phyloP scores from a whole-genome alignment of 352 stramenopile species.

The Phytophthora meadii region DNA sequence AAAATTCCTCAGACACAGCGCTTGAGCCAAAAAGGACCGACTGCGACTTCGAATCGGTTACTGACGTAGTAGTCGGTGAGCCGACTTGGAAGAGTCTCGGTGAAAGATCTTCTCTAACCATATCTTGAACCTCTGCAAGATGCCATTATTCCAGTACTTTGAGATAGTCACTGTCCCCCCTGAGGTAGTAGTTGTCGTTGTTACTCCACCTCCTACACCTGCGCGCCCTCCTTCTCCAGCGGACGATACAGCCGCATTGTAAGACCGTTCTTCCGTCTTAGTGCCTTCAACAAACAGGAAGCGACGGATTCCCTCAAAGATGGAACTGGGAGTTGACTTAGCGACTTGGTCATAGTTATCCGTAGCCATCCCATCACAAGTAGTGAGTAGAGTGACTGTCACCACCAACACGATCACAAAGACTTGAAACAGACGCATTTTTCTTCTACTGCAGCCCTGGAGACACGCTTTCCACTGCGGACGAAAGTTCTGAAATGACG shows the following conservation, averaged over 20 bases:
- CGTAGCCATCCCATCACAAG: not conserved
- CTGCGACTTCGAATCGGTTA: too few relatives aligned
- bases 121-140: constrained; percentile 10
- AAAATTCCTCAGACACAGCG: too few relatives aligned
- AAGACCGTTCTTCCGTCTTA: constrained; percentile 6
- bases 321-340: not conserved
- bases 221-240: constrained; percentile 17
- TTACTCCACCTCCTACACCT: constrained; percentile 9
- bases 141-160: constrained; percentile 23
- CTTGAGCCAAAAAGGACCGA: too few relatives aligned
- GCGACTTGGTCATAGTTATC: not conserved
- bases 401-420: constrained; percentile 5
- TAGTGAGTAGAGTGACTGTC: not conserved
- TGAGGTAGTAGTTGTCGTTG: not conserved
- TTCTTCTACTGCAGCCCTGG: not conserved
- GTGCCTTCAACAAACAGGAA: constrained; percentile 1
- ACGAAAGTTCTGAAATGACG: constrained; percentile 12
- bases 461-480: not conserved
- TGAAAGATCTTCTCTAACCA: constrained; percentile 6
- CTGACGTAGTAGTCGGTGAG: constrained; percentile 12
- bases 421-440: constrained; percentile 13
- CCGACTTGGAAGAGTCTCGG: not conserved
- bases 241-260: constrained; percentile 3
- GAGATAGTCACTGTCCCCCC: constrained; percentile 7
- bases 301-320: constrained; percentile 1